A percentile compares a stretch with the other conserved stretches of the same genome.
Evolutionary conservation across 306 rosid genomes (phyloP).

Genomic region (Trifolium repens): DNA sequence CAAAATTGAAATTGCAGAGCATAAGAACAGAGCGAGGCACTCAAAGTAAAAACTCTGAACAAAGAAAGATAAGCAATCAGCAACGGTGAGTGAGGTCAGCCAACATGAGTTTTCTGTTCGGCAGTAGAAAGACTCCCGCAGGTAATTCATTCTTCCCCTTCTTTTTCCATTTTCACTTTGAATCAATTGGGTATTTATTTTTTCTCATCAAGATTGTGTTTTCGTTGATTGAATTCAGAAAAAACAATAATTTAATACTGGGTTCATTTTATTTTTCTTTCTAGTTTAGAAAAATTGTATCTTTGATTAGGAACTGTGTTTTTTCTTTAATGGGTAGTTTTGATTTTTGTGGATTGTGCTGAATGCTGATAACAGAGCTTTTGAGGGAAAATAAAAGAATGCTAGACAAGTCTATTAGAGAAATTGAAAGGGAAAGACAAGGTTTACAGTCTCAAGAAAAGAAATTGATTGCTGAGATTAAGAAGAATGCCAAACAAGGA

Average conservation of each 20-base stretch:
- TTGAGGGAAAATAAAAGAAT: slow-evolving; percentile 89
- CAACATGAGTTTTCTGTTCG: slow-evolving; percentile 79
- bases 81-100: not conserved
- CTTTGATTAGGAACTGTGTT: slow-evolving; percentile 9
- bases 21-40: too few relatives aligned
- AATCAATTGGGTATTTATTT: not conserved
- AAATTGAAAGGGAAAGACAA: slow-evolving; percentile 84
- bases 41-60: not conserved
- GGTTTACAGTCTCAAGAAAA: slow-evolving; percentile 80
- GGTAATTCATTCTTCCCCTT: slow-evolving; percentile 44
- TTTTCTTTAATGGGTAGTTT: slow-evolving; percentile 27
- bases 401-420: slow-evolving; percentile 86
- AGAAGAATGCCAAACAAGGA: slow-evolving; percentile 93
- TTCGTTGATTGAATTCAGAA: not conserved
- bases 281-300: slow-evolving; percentile 5
- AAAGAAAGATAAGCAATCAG: not conserved
- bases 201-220: not conserved
- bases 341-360: slow-evolving; percentile 24
- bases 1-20: not conserved
- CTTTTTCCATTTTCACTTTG: not conserved
- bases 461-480: slow-evolving; percentile 79
- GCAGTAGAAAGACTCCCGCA: slow-evolving; percentile 80
- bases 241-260: not conserved
- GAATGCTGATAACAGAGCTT: slow-evolving; percentile 54
- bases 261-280: not conserved